Evolutionary conservation across 768 basidiomycete species (phyloP).

Genomic region (Sarcodon sp.): DNA sequence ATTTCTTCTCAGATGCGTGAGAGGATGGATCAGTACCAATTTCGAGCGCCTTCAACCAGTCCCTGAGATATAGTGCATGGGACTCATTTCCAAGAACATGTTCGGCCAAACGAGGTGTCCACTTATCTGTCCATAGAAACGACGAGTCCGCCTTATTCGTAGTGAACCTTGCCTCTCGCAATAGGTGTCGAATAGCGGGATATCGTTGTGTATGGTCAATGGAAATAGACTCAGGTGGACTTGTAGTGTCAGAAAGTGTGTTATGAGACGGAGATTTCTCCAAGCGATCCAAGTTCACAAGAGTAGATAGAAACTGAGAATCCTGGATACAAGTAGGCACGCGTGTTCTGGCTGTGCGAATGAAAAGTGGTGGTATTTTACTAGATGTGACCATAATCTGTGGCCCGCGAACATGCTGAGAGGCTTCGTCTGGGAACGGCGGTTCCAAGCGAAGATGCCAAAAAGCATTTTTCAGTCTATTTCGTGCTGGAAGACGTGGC

Average conservation of each 20-base stretch:
- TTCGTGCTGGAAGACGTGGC: not conserved
- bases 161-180: not conserved
- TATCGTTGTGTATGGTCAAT: conserved; percentile 8
- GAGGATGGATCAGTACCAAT: conserved; percentile 29
- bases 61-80: conserved; percentile 56
- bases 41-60: conserved; percentile 68
- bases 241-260: not conserved
- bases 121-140: conserved; percentile 61
- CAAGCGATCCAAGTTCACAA: not conserved
- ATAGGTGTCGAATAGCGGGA: conserved; percentile 1
- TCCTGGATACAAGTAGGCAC: not conserved
- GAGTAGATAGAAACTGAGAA: not conserved
- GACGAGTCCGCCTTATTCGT: conserved; percentile 10
- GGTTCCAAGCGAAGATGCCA: not conserved
- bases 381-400: conserved; percentile 26
- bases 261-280: not conserved
- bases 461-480: not conserved
- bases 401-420: conserved; percentile 50
- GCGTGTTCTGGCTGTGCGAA: not conserved
- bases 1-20: conserved; percentile 2
- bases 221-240: not conserved
- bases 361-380: not conserved
- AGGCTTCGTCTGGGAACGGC: conserved; percentile 35
- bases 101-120: conserved; percentile 59
- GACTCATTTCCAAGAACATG: conserved; percentile 72